phyloP scores from a whole-genome alignment of 345 rosid genomes.

The Draba incana region DNA sequence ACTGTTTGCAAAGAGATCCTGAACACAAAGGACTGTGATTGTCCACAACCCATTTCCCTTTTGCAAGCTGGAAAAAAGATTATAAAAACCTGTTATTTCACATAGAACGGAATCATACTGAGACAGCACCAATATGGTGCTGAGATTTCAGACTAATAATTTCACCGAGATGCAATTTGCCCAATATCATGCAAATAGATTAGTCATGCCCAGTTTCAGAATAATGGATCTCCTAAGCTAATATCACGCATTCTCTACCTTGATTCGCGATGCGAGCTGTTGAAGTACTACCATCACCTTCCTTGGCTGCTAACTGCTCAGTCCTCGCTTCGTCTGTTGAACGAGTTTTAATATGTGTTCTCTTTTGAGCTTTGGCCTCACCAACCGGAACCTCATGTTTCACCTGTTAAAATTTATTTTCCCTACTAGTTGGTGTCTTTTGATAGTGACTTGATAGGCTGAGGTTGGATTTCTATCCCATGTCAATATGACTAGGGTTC shows the following conservation, averaged over 20 bases:
- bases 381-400: constrained; percentile 27
- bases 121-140: not conserved
- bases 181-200: too few relatives aligned
- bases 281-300: constrained; percentile 29
- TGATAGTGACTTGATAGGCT: constrained; percentile 46
- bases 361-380: constrained; percentile 25
- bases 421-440: constrained; percentile 31
- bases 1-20: constrained; percentile 78
- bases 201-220: constrained; percentile 19
- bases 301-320: constrained; percentile 9
- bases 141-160: not conserved
- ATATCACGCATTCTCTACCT: constrained; percentile 28
- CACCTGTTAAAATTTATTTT: constrained; percentile 25
- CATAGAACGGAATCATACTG: constrained; percentile 2
- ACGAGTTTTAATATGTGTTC: constrained; percentile 14
- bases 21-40: constrained; percentile 70
- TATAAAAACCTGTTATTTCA: constrained; percentile 16
- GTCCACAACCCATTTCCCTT: constrained; percentile 95
- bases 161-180: constrained; percentile 11
- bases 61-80: constrained; percentile 58
- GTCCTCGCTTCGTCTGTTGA: constrained; percentile 31
- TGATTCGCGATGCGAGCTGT: constrained; percentile 13
- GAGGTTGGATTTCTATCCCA: constrained; percentile 60
- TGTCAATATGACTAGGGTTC: constrained; percentile 59
- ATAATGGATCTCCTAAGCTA: constrained; percentile 21